Evolutionary conservation across 2,329 filamentous ascomycete genomes (phyloP).

Genomic region (Aspergillus viridinutans): DNA sequence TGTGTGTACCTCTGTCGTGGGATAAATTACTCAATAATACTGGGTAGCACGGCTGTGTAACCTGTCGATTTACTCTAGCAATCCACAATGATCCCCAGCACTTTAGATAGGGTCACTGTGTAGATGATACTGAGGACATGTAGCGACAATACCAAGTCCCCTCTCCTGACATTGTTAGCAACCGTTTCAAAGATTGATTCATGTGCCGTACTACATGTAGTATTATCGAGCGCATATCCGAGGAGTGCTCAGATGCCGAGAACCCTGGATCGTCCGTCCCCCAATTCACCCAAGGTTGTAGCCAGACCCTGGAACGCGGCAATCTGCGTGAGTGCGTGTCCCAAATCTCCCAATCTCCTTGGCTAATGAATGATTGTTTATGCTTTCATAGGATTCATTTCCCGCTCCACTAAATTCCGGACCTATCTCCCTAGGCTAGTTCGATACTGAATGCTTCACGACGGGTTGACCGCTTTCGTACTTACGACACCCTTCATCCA

Average conservation of each 20-base stretch:
- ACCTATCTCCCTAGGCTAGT: not conserved
- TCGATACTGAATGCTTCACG: not conserved
- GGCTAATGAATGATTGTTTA: not conserved
- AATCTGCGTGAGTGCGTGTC: conserved; percentile 14
- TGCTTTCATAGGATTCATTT: not conserved
- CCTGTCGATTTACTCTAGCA: not conserved
- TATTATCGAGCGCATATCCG: conserved; percentile 1
- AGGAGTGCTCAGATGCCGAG: conserved; percentile 5
- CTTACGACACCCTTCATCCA: too few relatives aligned
- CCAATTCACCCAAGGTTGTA: conserved; percentile 1
- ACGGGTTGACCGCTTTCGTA: too few relatives aligned
- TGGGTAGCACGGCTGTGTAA: not conserved
- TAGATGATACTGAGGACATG: not conserved
- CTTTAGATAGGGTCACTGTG: not conserved
- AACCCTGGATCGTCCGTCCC: not conserved
- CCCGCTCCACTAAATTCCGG: not conserved
- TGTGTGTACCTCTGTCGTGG: not conserved
- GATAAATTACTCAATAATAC: not conserved
- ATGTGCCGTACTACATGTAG: not conserved
- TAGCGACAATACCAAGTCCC: not conserved
- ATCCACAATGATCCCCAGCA: not conserved
- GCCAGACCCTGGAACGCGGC: conserved; percentile 21
- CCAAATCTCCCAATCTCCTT: not conserved
- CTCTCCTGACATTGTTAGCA: not conserved
- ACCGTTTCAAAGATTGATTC: not conserved